Base-by-base conservation (phyloP, 805 yeast genomes). In the Cyberlindnera euphorbiae region DNA sequence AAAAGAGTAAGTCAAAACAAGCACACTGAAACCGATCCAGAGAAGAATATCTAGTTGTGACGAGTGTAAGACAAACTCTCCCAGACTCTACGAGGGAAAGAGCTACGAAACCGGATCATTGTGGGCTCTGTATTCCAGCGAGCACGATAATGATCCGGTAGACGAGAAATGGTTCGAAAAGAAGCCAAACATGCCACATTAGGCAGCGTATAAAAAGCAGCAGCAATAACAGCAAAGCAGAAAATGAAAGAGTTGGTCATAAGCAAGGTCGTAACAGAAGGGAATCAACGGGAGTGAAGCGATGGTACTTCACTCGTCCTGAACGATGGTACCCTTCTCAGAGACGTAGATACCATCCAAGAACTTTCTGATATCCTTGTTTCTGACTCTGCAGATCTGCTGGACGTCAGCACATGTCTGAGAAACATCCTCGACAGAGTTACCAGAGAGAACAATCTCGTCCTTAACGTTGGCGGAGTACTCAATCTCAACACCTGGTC, bases 301-400 rank as follows among this genome's bases (percentile, higher is more conserved):
- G 13, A 17, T 10, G 24, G 19, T 27, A 26, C 21, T 14, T 56
- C 60, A 64, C 18, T 55, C 56, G 27, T 81, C 89, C 67, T 80
- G 85, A 52, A 71, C 83, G 65, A 90, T 76, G 68, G 75, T 74
- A 63, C 96, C 95, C 74, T 83, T 84, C 75, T 84, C 93, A 54
- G 97, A 89, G 62, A 90, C 98, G 71, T 90, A 90, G 75, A 90
- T 89, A 88, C 99, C 99, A 73, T 94, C 98, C 79, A 93, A 83
- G 81, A 90, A 90, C 81, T 90, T 90, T 76, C 98, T 86, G 88
- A 93, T 90, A 93, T 90, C 98, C 89, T 93, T 93, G 93, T 90
- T 90, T 79, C 96, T 85, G 66, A 88, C 97, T 71, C 94, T 81
- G 79, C 97, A 88, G 70, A 79, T 79, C 77, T 90, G 97, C 74